Evolutionary conservation across 1,284 basidiomycete genomes (phyloP).

Genomic region (Tremellales sp.): DNA sequence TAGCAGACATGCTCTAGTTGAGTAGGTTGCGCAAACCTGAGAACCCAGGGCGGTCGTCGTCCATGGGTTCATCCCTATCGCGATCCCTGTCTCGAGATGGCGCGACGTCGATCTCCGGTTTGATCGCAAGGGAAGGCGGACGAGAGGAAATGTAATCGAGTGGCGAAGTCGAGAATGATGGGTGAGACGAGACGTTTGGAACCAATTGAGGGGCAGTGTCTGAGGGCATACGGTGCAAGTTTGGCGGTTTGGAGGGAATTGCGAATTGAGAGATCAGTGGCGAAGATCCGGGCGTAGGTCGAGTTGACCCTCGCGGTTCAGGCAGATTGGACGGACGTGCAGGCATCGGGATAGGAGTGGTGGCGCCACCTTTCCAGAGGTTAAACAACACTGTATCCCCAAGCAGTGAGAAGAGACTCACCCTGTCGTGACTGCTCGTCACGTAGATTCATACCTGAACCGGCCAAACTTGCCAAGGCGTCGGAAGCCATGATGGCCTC

Average conservation of each 20-base stretch:
- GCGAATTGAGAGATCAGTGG: background rate
- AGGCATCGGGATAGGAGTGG: too few relatives aligned
- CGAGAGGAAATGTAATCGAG: background rate
- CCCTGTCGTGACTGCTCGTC: background rate
- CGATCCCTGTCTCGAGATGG: background rate
- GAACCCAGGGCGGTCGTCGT: background rate
- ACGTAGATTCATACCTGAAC: background rate
- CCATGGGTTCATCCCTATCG: background rate
- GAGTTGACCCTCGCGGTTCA: background rate
- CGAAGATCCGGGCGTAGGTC: background rate
- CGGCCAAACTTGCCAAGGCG: slow-evolving; percentile 16
- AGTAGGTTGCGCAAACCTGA: background rate
- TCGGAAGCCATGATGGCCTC: slow-evolving; percentile 29
- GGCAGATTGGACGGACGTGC: background rate
- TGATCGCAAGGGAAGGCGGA: background rate
- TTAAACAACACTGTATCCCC: too few relatives aligned
- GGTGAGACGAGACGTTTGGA: background rate
- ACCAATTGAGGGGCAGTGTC: background rate
- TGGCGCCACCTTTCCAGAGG: too few relatives aligned
- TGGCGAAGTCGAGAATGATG: background rate
- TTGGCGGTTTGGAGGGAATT: background rate
- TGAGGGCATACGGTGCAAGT: background rate
- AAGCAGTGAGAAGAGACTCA: background rate
- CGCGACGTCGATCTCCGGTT: background rate
- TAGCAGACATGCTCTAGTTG: too few relatives aligned